Base-by-base conservation (phyloP, 768 basidiomycete genomes). In the Leccinum broughii region DNA sequence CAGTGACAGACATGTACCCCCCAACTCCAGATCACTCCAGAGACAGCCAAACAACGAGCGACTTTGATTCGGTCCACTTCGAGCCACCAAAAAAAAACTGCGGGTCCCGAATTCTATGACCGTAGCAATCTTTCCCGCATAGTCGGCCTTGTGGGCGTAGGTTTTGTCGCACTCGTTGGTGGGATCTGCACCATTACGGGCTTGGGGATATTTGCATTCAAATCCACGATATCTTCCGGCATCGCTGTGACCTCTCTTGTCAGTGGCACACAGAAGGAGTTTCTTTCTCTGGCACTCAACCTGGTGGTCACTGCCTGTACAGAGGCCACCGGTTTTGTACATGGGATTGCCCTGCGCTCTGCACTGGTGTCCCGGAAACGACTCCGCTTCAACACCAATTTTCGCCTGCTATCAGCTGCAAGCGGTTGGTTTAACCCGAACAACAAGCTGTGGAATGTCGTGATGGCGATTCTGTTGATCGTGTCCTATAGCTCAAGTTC, bases 361-460 rank as follows among this genome's bases (percentile, higher is more conserved):
- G 67, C 62, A 5, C 60, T 75, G 51, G 61, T 68, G 6, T 66
- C 73, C 4, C 53, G 71, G n/a, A 55, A 6, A 14, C 68, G 61
- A n/a, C 61, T 74, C 22, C 58, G 35, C 28, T 75, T 71, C 54
- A 72, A 72, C 51, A 67, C 70, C 32, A 74, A 74, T 55, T 64
- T 74, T 26, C 69, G 72, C 28, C 54, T 75, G 37, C 64, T 73
- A 4, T 63, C 70, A 22, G 72, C 73, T 6, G 56, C 54, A n/a
- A 39, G 26, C 5, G 64, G 71, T 3, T 60, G 26, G 51, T 57
- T 63, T 4, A 71, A 61, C 51, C 63, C 73, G 15, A 73, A 69
- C 10, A 69, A 69, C 51, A 64, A 64, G 5, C 2, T 52, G 10
- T 69, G 57, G 3, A 75, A 70, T 13, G 0, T 62, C 6, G 14